Evolutionary conservation across 495 filamentous ascomycete species (phyloP).

Genomic region (Trichoderma reesei): DNA sequence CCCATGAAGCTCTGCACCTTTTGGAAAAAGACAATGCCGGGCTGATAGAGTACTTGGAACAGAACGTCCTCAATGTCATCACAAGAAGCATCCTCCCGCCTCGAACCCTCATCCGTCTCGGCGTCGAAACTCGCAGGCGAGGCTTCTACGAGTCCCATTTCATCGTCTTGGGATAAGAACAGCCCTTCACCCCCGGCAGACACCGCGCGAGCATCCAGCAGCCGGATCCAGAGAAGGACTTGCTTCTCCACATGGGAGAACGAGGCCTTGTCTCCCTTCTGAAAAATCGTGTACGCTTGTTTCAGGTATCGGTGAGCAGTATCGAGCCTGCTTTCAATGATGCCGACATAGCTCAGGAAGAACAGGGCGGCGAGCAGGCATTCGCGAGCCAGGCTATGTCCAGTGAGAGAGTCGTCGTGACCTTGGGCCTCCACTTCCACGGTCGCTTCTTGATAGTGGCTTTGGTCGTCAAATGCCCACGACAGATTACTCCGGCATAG

Average conservation of each 20-base stretch:
- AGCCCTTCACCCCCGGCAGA: constrained; percentile 31
- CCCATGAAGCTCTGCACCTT: constrained; percentile 29
- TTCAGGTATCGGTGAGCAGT: constrained; percentile 21
- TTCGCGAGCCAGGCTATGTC: neutral
- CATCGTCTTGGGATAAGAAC: constrained; percentile 24
- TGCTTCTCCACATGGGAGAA: constrained; percentile 19
- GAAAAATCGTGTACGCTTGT: constrained; percentile 16
- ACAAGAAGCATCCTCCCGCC: constrained; percentile 11
- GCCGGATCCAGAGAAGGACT: constrained; percentile 28
- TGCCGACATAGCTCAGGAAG: constrained; percentile 24
- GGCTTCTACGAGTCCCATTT: constrained; percentile 15
- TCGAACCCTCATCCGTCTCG: constrained; percentile 11
- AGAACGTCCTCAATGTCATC: constrained; percentile 24
- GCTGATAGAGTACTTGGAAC: constrained; percentile 24
- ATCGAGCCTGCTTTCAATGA: constrained; percentile 18
- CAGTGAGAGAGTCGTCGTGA: neutral
- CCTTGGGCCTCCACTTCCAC: neutral
- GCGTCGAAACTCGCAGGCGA: constrained; percentile 16
- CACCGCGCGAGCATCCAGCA: constrained; percentile 29
- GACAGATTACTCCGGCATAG: constrained; percentile 11
- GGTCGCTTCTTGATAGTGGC: constrained; percentile 14
- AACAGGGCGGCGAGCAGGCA: constrained; percentile 22
- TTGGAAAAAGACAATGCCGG: constrained; percentile 28
- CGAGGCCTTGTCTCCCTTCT: constrained; percentile 16
- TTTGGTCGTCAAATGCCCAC: constrained; percentile 11